These are phyloP conservation scores for Euphorbia lathyris DNA, from an alignment of 345 rosid species.

Conservation along the genomic window DNA sequence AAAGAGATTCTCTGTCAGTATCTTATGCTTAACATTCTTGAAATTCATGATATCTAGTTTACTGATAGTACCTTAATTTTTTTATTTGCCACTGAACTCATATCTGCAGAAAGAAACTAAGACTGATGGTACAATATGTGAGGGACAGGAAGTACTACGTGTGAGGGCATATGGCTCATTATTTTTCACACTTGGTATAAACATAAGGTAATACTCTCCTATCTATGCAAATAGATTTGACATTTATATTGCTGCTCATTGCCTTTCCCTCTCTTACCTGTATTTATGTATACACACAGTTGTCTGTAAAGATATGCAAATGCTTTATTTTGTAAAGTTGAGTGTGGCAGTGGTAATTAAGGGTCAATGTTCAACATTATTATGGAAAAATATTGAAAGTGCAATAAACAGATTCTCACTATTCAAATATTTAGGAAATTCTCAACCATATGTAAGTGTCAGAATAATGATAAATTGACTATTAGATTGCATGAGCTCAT, in stretches of 20 bases:
- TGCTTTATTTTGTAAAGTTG: not conserved
- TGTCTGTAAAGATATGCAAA: not conserved
- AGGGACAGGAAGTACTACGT: conserved; percentile 66
- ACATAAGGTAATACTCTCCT: conserved; percentile 57
- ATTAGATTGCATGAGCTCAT: not conserved
- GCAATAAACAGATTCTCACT: not conserved
- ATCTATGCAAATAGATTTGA: not conserved
- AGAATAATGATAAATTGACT: not conserved
- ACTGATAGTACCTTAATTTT: not conserved
- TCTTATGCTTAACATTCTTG: not conserved
- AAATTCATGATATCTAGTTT: conserved; percentile 15
- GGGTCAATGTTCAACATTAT: not conserved
- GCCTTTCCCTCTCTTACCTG: not conserved
- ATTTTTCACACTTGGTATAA: conserved; percentile 82
- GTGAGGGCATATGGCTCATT: conserved; percentile 93
- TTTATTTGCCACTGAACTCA: conserved; percentile 16
- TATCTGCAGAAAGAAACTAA: conserved; percentile 51
- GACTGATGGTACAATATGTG: conserved; percentile 36
- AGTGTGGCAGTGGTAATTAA: not conserved
- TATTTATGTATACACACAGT: not conserved
- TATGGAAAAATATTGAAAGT: not conserved
- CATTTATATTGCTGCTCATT: not conserved
- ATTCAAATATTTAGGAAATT: not conserved
- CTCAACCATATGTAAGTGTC: not conserved
- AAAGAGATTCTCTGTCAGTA: not conserved